Conservation (phyloP, 768 basidiomycete genomes). For the Floccularia luteovirens region DNA sequence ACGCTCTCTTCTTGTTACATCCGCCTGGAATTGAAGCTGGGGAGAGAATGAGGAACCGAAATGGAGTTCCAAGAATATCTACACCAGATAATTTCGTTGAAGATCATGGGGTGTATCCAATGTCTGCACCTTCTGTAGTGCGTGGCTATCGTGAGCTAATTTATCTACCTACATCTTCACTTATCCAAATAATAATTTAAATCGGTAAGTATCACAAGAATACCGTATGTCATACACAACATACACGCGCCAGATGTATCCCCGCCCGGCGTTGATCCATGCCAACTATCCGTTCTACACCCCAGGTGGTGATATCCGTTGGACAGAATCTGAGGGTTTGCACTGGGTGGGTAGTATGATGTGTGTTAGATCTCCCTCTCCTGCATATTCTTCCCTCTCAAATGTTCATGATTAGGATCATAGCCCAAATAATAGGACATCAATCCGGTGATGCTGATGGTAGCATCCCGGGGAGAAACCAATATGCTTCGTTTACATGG, state of each 20-base stretch:
- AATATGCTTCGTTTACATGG: slow-evolving; percentile 68
- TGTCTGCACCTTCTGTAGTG: slow-evolving; percentile 15
- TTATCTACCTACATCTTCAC: slow-evolving; percentile 3
- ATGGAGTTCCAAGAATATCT: not conserved
- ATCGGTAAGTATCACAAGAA: slow-evolving; percentile 21
- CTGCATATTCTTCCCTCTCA: not conserved
- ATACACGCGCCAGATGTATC: slow-evolving; percentile 42
- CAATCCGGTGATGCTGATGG: slow-evolving; percentile 29
- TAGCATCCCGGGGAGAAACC: slow-evolving; percentile 38
- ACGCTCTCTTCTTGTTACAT: slow-evolving; percentile 61
- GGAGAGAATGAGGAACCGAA: slow-evolving; percentile 2
- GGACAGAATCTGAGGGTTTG: slow-evolving; percentile 50
- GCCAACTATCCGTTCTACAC: slow-evolving; percentile 69
- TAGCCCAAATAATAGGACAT: slow-evolving; percentile 47
- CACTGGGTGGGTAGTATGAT: slow-evolving; percentile 72
- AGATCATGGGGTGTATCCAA: slow-evolving; percentile 39
- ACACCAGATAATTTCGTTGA: slow-evolving; percentile 13
- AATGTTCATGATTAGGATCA: slow-evolving; percentile 35
- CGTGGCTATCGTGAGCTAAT: slow-evolving; percentile 22
- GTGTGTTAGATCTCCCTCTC: slow-evolving; percentile 26
- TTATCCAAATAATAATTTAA: slow-evolving; percentile 4
- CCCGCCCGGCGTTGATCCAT: slow-evolving; percentile 49
- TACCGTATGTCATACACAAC: slow-evolving; percentile 20
- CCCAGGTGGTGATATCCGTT: slow-evolving; percentile 62
- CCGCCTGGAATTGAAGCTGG: slow-evolving; percentile 53